phyloP scores from a whole-genome alignment of 257 asterid genomes.

The Nicotiana tabacum region DNA sequence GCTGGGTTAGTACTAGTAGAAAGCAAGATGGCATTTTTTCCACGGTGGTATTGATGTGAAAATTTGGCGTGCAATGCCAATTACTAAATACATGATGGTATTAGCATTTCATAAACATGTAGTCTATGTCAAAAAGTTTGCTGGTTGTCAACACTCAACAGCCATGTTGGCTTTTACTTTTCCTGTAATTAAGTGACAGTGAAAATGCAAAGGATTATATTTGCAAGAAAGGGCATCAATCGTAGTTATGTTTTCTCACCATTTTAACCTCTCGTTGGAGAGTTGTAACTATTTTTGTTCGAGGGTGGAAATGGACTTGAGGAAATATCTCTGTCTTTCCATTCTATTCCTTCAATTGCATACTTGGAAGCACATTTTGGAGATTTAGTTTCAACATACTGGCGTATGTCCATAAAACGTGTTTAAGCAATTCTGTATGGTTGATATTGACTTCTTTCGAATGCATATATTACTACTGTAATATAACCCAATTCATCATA shows the following conservation, averaged over 20 bases:
- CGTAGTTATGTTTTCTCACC: not conserved
- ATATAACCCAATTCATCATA: not conserved
- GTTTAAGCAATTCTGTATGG: no score
- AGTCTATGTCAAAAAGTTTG: not conserved
- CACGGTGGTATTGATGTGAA: conserved; percentile 2
- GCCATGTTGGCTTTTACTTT: not conserved
- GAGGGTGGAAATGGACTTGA: no score
- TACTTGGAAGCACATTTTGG: no score
- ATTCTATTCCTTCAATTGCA: no score
- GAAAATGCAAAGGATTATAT: not conserved
- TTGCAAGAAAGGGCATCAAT: not conserved
- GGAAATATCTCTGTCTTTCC: no score
- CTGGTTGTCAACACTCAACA: not conserved
- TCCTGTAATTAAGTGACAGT: not conserved
- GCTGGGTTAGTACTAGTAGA: not conserved
- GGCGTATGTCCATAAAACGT: no score
- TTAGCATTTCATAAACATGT: not conserved
- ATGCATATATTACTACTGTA: not conserved
- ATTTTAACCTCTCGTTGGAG: not conserved
- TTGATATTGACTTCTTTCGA: not conserved
- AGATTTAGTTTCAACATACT: no score
- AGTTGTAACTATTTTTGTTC: not conserved
- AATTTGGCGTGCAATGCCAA: not conserved
- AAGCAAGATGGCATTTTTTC: not conserved
- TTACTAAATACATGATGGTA: not conserved